Evolutionary conservation across 2,329 filamentous ascomycete species (phyloP).

Genomic region (Cephalotrichum gorgonifer): DNA sequence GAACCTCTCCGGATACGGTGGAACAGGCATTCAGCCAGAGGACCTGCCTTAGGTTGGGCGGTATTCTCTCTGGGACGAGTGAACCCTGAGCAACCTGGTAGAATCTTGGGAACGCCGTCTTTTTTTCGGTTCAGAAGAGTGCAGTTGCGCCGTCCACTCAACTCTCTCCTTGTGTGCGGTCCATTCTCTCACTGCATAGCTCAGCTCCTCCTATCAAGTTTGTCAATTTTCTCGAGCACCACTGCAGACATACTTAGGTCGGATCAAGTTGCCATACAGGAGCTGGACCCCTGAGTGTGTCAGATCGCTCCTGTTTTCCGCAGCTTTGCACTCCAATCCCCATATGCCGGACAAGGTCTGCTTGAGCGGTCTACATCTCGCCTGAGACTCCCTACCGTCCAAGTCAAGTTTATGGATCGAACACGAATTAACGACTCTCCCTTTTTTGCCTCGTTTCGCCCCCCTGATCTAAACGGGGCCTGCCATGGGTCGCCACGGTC

Average conservation of each 20-base stretch:
- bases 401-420: too few species aligned
- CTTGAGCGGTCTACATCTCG: not conserved
- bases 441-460: too few species aligned
- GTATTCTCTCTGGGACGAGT: conserved; percentile 7
- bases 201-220: not conserved
- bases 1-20: conserved; percentile 29
- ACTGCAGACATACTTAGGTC: not conserved
- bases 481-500: too few species aligned
- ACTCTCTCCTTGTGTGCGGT: not conserved
- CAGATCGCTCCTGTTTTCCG: not conserved
- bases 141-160: not conserved
- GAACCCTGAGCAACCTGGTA: not conserved
- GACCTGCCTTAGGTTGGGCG: conserved; percentile 17
- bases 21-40: conserved; percentile 24
- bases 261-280: not conserved
- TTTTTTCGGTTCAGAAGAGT: too few species aligned
- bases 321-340: too few species aligned
- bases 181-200: not conserved
- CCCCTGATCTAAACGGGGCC: too few species aligned
- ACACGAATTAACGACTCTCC: too few species aligned
- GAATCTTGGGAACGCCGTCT: not conserved
- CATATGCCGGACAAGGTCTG: not conserved
- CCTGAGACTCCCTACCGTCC: too few species aligned
- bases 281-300: not conserved
- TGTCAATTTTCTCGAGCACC: not conserved